A percentile compares a stretch with the other conserved stretches of the same genome.
These are phyloP conservation scores for Pythium dissimile DNA, from an alignment of 352 stramenopile species.

Conservation along the genomic window DNA sequence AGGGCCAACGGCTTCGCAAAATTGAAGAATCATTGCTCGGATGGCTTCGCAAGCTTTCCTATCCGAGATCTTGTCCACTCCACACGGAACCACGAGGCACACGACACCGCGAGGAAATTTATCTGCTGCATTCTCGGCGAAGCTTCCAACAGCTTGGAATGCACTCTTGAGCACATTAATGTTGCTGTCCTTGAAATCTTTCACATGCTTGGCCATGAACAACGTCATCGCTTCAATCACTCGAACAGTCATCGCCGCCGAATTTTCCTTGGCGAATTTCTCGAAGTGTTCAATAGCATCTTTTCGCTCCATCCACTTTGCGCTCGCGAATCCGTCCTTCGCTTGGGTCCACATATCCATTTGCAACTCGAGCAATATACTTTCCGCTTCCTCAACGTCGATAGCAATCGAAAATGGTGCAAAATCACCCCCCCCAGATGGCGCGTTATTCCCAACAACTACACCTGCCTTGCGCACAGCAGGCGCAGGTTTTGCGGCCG, in stretches of 20 bases:
- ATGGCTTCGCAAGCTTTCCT: slow-evolving; percentile 72
- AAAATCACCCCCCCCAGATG: slow-evolving; percentile 35
- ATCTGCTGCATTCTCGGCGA: slow-evolving; percentile 49
- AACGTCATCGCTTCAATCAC: slow-evolving; percentile 75
- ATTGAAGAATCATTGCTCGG: slow-evolving; percentile 64
- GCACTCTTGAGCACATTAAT: slow-evolving; percentile 86
- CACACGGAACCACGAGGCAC: slow-evolving; percentile 57
- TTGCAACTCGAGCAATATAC: slow-evolving; percentile 47
- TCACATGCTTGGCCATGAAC: slow-evolving; percentile 71
- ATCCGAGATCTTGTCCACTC: slow-evolving; percentile 82
- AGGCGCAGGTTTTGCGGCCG: slow-evolving; percentile 14
- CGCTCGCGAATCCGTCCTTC: slow-evolving; percentile 54
- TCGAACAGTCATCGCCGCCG: slow-evolving; percentile 46
- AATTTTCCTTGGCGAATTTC: slow-evolving; percentile 47
- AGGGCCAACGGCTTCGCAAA: slow-evolving; percentile 73
- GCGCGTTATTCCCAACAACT: background rate
- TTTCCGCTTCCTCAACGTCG: slow-evolving; percentile 63
- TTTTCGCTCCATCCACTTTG: slow-evolving; percentile 86
- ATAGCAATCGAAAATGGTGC: slow-evolving; percentile 60
- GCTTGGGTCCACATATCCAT: slow-evolving; percentile 59
- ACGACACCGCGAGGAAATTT: slow-evolving; percentile 79
- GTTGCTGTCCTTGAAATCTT: slow-evolving; percentile 88
- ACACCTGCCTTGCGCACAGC: slow-evolving; percentile 18
- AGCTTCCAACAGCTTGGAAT: slow-evolving; percentile 75
- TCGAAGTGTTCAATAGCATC: slow-evolving; percentile 68